Evolutionary conservation across 2,329 filamentous ascomycete genomes (phyloP).

Genomic region (Paracoccidioides brasiliensis): DNA sequence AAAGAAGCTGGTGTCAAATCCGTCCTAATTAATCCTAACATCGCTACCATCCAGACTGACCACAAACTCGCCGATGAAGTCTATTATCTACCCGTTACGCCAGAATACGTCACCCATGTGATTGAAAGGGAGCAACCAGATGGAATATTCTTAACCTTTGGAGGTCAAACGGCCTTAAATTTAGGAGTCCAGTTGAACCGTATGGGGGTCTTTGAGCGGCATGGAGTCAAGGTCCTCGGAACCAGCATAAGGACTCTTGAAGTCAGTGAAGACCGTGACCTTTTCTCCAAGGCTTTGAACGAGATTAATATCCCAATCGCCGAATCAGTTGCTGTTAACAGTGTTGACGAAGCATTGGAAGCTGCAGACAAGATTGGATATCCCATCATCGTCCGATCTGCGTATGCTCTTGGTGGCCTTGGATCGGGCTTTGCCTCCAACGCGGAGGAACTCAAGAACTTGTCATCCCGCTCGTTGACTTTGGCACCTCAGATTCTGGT

Average conservation of each 20-base stretch:
- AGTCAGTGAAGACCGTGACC: constrained; percentile 87
- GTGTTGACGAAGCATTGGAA: constrained; percentile 79
- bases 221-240: constrained; percentile 88
- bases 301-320: constrained; percentile 98
- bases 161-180: constrained; percentile 93
- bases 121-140: constrained; percentile 93
- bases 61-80: constrained; percentile 93
- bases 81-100: constrained; percentile 94
- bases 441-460: constrained; percentile 80
- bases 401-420: constrained; percentile 89
- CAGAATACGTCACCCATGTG: constrained; percentile 94
- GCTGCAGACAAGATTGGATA: constrained; percentile 83
- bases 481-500: constrained; percentile 93
- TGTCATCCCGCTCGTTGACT: constrained; percentile 84
- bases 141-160: constrained; percentile 93
- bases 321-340: constrained; percentile 83
- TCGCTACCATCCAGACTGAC: constrained; percentile 95
- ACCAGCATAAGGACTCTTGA: constrained; percentile 90
- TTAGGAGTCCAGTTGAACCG: constrained; percentile 95
- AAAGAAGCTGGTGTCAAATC: constrained; percentile 89
- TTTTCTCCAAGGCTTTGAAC: constrained; percentile 89
- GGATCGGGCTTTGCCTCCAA: constrained; percentile 95
- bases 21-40: constrained; percentile 94
- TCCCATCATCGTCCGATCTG: constrained; percentile 94
- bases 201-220: constrained; percentile 87